A percentile compares a stretch with the other conserved stretches of the same genome.
Evolutionary conservation across 225 moss, liverwort and hornwort species (phyloP).

Genomic region (Climacium dendroides): DNA sequence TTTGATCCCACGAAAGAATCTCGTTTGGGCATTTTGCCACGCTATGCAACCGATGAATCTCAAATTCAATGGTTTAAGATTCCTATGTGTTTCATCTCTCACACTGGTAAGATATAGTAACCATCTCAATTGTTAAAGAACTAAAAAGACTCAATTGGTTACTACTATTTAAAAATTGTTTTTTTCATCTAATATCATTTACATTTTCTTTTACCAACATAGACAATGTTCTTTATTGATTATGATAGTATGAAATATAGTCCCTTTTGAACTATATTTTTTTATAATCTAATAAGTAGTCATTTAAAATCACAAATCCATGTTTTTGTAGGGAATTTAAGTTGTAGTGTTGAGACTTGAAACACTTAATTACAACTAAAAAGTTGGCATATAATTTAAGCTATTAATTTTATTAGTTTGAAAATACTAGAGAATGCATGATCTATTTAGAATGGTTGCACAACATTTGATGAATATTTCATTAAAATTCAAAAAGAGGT

Average conservation of each 20-base stretch:
- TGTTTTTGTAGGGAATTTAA: not conserved
- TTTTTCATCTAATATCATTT: not conserved
- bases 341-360: not conserved
- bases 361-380: not conserved
- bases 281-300: not conserved
- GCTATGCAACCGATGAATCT: conserved; percentile 23
- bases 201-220: not conserved
- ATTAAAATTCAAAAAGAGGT: not conserved
- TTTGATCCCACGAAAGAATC: conserved; percentile 24
- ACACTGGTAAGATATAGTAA: not conserved
- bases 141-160: not conserved
- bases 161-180: not conserved
- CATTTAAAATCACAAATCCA: not conserved
- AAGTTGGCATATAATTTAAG: not conserved
- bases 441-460: too few species aligned
- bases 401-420: not conserved
- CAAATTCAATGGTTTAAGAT: conserved; percentile 15
- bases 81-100: conserved; percentile 20
- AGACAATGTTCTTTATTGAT: not conserved
- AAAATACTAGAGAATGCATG: too few species aligned
- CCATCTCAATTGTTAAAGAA: not conserved
- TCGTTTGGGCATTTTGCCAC: conserved; percentile 54
- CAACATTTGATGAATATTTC: not conserved
- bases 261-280: not conserved
- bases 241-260: not conserved